A percentile compares a stretch with the other conserved stretches of the same genome.
Evolutionary conservation across 2,329 filamentous ascomycete genomes (phyloP).

Genomic region (Colletotrichum limetticola): DNA sequence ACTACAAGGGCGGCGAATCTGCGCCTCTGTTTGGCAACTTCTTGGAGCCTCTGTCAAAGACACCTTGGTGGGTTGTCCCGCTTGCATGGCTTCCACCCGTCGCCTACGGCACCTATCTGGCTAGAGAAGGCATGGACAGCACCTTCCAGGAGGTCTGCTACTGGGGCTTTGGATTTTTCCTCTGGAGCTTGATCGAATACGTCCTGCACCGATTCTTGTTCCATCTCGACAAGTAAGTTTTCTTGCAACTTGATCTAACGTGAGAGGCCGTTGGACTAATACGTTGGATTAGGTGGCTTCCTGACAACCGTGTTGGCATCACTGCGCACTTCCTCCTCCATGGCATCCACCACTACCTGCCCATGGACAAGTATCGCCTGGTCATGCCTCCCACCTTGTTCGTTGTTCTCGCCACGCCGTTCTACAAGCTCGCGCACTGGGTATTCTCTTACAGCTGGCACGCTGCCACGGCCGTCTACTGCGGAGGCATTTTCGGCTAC

Average conservation of each 20-base stretch:
- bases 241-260: neutral
- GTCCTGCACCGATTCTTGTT: constrained; percentile 89
- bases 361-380: constrained; percentile 98
- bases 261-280: constrained; percentile 42
- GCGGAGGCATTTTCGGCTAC: constrained; percentile 94
- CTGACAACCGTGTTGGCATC: constrained; percentile 88
- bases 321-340: constrained; percentile 94
- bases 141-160: constrained; percentile 63
- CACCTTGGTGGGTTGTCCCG: constrained; percentile 93
- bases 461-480: constrained; percentile 81
- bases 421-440: constrained; percentile 89
- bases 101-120: constrained; percentile 75
- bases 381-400: constrained; percentile 98
- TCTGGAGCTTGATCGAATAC: constrained; percentile 96
- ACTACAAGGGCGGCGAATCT: constrained; percentile 93
- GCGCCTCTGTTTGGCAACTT: constrained; percentile 98
- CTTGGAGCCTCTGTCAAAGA: constrained; percentile 95
- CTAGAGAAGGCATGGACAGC: constrained; percentile 69
- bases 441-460: constrained; percentile 90
- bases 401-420: constrained; percentile 82
- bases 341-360: constrained; percentile 96
- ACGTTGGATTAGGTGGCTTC: constrained; percentile 75
- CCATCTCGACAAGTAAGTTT: constrained; percentile 86
- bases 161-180: constrained; percentile 75
- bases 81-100: constrained; percentile 86